These are phyloP conservation scores for Fulvia fulva DNA, from an alignment of 2,329 filamentous ascomycete genomes.

Conservation along the genomic window DNA sequence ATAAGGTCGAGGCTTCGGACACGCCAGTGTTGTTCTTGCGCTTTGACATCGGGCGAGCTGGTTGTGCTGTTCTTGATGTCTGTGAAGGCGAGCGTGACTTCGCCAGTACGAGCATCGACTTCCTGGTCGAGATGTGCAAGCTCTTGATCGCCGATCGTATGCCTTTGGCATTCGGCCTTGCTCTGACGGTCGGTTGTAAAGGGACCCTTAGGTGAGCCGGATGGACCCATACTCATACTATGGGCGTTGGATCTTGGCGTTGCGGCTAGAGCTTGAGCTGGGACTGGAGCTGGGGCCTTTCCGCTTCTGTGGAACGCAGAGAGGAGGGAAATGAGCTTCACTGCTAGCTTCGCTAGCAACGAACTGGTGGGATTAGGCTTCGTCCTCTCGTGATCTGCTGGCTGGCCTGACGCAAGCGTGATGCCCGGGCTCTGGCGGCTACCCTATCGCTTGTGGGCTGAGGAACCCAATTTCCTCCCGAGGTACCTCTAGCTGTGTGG, in stretches of 20 bases:
- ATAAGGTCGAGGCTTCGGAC: too few species aligned
- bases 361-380: not conserved
- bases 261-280: conserved; percentile 20
- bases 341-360: not conserved
- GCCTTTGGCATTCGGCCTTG: conserved; percentile 57
- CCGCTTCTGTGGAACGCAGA: conserved; percentile 24
- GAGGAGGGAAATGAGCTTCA: conserved; percentile 2
- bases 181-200: conserved; percentile 60
- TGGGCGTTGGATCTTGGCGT: too few species aligned
- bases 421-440: not conserved
- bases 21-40: too few species aligned
- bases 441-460: too few species aligned
- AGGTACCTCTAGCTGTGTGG: too few species aligned
- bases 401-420: not conserved
- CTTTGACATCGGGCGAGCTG: too few species aligned
- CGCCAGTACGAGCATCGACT: conserved; percentile 84
- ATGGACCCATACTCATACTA: too few species aligned
- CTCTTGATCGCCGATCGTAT: conserved; percentile 70
- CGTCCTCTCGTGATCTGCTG: not conserved
- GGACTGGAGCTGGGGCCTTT: conserved; percentile 16
- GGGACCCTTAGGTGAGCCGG: conserved; percentile 68
- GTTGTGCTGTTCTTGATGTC: conserved; percentile 98
- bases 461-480: too few species aligned
- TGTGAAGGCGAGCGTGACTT: conserved; percentile 92
- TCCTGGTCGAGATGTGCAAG: conserved; percentile 83